These are phyloP conservation scores for Sisymbrium irio DNA, from an alignment of 345 rosid genomes.

Conservation along the genomic window DNA sequence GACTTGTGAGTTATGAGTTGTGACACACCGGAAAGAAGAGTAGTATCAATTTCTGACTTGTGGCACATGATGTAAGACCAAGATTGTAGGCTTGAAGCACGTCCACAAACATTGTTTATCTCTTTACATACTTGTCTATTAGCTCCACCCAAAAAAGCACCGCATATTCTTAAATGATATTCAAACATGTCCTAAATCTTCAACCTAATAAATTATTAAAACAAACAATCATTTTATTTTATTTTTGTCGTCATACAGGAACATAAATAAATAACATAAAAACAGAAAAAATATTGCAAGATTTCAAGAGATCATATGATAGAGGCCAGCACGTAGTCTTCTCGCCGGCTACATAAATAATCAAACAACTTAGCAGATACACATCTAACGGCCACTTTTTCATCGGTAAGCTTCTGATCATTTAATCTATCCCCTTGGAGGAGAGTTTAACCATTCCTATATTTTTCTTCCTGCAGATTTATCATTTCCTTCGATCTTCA, in stretches of 20 bases:
- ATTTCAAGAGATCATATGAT: conserved; percentile 3
- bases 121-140: conserved; percentile 16
- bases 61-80: conserved; percentile 29
- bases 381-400: conserved; percentile 25
- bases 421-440: neutral
- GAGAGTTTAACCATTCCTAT: neutral
- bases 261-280: neutral
- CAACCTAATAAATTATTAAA: neutral
- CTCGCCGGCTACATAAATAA: conserved; percentile 29
- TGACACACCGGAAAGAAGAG: neutral
- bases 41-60: conserved; percentile 19
- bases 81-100: conserved; percentile 23
- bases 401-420: conserved; percentile 14
- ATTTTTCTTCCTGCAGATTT: neutral
- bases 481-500: neutral
- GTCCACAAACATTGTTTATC: conserved; percentile 17
- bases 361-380: conserved; percentile 6
- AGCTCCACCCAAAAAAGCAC: conserved; percentile 4
- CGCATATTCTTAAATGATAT: conserved; percentile 24
- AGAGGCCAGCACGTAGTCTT: conserved; percentile 32
- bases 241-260: neutral
- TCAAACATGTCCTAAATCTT: conserved; percentile 26
- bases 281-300: conserved; percentile 2
- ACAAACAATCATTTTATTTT: neutral
- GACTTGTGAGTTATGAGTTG: conserved; percentile 7